Conservation (phyloP, 176 grass and related monocot species). For the Melocanna baccifera region DNA sequence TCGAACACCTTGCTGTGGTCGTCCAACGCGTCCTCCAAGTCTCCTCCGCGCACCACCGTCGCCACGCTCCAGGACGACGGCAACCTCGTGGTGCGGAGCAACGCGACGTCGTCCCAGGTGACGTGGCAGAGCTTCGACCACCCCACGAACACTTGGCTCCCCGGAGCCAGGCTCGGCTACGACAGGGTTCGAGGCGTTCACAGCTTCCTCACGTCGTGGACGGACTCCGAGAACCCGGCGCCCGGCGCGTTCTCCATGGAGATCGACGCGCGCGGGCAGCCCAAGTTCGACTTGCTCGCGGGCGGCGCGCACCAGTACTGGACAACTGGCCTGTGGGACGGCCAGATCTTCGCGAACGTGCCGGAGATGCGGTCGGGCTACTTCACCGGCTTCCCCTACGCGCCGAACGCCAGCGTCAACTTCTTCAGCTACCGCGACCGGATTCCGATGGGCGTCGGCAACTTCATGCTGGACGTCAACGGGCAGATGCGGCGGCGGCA, state of each 20-base stretch:
- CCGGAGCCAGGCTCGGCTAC: conserved; percentile 55
- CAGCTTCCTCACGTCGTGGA: conserved; percentile 54
- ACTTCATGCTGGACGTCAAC: conserved; percentile 51
- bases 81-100: conserved; percentile 51
- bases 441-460: conserved; percentile 23
- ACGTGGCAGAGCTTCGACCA: conserved; percentile 74
- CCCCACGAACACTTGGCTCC: conserved; percentile 68
- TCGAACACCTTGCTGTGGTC: conserved; percentile 36
- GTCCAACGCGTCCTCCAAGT: conserved; percentile 42
- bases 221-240: conserved; percentile 43
- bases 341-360: conserved; percentile 42
- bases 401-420: conserved; percentile 39
- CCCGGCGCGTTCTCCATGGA: conserved; percentile 53
- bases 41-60: conserved; percentile 25
- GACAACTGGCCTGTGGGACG: conserved; percentile 51
- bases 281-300: conserved; percentile 35
- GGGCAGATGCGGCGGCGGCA: conserved; percentile 51
- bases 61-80: conserved; percentile 56
- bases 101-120: neutral
- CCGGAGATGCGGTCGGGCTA: conserved; percentile 67
- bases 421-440: conserved; percentile 51
- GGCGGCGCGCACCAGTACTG: conserved; percentile 39
- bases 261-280: conserved; percentile 30
- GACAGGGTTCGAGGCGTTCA: conserved; percentile 32
- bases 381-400: conserved; percentile 44